Base-by-base conservation (phyloP, 768 basidiomycete genomes). In the Zangia roseola region DNA sequence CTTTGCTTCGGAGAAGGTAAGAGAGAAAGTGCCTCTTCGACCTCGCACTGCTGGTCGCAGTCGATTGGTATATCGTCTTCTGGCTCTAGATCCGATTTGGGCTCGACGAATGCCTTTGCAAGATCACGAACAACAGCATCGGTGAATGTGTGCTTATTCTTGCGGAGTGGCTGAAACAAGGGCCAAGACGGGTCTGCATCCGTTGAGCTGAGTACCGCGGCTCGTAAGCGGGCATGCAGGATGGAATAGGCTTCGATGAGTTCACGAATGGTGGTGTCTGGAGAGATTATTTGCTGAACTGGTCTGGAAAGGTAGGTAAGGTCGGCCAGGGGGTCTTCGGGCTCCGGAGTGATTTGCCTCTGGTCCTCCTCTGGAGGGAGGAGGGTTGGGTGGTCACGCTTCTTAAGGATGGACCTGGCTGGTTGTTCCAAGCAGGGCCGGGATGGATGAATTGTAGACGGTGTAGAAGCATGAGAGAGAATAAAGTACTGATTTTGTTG, bases 321-420 rank as follows among this genome's bases (percentile, higher is more conserved):
- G 58, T 89, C 74, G 7, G 73, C 73, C 16, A 89, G 74, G 10
- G 88, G 86, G 57, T 83, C 80, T 2, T 69, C 67, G 3, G 91
- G 90, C 58, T 89, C 89, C n/a, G 90, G 91, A 0, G 90, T 91
- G 13, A 74, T 67, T 48, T 88, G 82, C 47, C 88, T 79, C 43
- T 69, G 65, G 21, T 67, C 69, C 41, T 75, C 71, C n/a, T 79
- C 72, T 4, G 74, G 51, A 4, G 64, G 60, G 1, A 74, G 64
- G 19, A 77, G 67, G 19, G 65, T 50, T 9, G 58, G 52, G 21
- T 71, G 59, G 36, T 49, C 42, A 55, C 56, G 54, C 56, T 75
- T 80, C 68, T 91, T 91, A 30, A 91, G 75, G 49, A 91, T 91
- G 7, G 89, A 87, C 54, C 78, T 86, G 19, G 67, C 47, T 0